These are phyloP conservation scores for Plectosphaerella sp. DNA, from an alignment of 2,329 filamentous ascomycete species.

Conservation along the genomic window DNA sequence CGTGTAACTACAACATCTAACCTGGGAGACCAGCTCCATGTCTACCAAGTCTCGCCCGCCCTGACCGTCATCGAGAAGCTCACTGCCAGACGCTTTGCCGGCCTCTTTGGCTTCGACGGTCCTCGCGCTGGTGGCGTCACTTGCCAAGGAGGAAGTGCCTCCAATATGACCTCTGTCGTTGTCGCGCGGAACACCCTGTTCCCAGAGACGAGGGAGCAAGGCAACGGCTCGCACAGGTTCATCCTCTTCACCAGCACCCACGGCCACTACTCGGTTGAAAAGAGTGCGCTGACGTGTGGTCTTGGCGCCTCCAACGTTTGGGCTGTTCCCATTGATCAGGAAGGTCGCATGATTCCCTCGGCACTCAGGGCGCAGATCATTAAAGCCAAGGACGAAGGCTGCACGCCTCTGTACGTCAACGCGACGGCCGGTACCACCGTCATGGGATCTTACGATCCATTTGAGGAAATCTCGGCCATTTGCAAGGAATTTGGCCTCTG, in stretches of 20 bases:
- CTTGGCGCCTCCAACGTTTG: constrained; percentile 73
- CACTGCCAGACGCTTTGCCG: constrained; percentile 68
- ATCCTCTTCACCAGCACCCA: constrained; percentile 85
- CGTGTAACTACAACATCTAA: background rate
- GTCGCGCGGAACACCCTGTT: constrained; percentile 84
- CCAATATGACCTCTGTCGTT: constrained; percentile 80
- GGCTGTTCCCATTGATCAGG: constrained; percentile 66
- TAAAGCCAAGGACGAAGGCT: constrained; percentile 59
- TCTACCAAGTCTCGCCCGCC: constrained; percentile 90
- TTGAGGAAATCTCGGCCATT: constrained; percentile 63
- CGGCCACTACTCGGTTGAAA: constrained; percentile 92
- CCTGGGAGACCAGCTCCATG: constrained; percentile 58
- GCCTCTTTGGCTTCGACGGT: constrained; percentile 70
- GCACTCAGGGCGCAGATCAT: constrained; percentile 61
- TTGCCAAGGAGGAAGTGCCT: constrained; percentile 77
- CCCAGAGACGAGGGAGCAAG: constrained; percentile 69
- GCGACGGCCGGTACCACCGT: constrained; percentile 94
- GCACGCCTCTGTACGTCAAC: constrained; percentile 91
- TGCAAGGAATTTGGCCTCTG: constrained; percentile 72
- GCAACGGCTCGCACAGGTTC: constrained; percentile 63
- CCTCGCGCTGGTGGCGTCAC: constrained; percentile 69
- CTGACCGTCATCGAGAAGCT: constrained; percentile 84
- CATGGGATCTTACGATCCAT: constrained; percentile 81
- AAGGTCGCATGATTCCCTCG: constrained; percentile 66
- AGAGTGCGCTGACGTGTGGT: constrained; percentile 87